Evolutionary conservation across 768 basidiomycete species (phyloP).

Genomic region (Leccinellum luteum): DNA sequence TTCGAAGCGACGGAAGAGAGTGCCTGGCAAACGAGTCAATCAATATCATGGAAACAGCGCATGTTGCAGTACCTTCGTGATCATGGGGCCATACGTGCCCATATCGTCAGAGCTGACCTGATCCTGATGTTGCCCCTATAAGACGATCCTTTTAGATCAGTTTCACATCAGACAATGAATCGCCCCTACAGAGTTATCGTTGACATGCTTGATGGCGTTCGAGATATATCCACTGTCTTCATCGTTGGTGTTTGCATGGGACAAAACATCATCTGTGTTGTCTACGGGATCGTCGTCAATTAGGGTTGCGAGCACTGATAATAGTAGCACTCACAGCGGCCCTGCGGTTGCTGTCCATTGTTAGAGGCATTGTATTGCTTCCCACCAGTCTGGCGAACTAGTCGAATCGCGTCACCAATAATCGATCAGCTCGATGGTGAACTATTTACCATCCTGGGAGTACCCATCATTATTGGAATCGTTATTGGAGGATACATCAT

Average conservation of each 20-base stretch:
- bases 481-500: neutral
- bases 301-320: constrained; percentile 7
- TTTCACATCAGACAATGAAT: neutral
- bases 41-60: neutral
- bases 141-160: neutral
- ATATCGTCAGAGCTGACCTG: constrained; percentile 9
- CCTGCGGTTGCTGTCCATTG: constrained; percentile 32
- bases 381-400: constrained; percentile 61
- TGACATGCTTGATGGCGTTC: constrained; percentile 23
- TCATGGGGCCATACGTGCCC: constrained; percentile 20
- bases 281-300: constrained; percentile 39
- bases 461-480: neutral
- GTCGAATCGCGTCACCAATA: constrained; percentile 6
- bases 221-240: constrained; percentile 7
- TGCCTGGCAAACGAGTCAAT: constrained; percentile 14
- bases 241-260: constrained; percentile 40
- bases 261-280: constrained; percentile 61
- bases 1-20: constrained; percentile 13
- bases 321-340: constrained; percentile 22
- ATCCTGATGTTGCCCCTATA: constrained; percentile 17
- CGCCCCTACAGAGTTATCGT: constrained; percentile 18
- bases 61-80: constrained; percentile 10
- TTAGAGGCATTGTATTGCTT: constrained; percentile 59
- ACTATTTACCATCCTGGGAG: neutral
- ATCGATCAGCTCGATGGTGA: constrained; percentile 3